Evolutionary conservation across 345 rosid genomes (phyloP).

Genomic region (Bruguiera sexangula): DNA sequence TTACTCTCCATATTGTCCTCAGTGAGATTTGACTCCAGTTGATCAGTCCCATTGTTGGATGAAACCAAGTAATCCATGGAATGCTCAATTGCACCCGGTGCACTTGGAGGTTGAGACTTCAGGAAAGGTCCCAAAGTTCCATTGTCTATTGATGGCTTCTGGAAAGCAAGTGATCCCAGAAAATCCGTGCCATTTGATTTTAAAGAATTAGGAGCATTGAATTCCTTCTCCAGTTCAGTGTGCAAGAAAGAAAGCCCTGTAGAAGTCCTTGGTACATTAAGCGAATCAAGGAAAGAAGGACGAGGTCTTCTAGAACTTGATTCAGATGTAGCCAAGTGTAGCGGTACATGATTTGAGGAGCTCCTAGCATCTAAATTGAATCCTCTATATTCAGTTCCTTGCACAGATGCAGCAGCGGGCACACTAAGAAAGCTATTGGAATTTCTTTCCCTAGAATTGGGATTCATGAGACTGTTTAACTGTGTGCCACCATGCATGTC

Average conservation of each 20-base stretch:
- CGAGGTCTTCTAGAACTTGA: slow-evolving; percentile 58
- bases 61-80: slow-evolving; percentile 30
- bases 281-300: slow-evolving; percentile 89
- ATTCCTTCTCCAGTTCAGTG: slow-evolving; percentile 31
- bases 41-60: slow-evolving; percentile 35
- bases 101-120: slow-evolving; percentile 24
- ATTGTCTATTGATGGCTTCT: slow-evolving; percentile 31
- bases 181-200: slow-evolving; percentile 24
- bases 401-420: slow-evolving; percentile 29
- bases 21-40: slow-evolving; percentile 22
- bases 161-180: slow-evolving; percentile 32
- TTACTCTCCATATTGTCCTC: slow-evolving; percentile 31
- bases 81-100: slow-evolving; percentile 32
- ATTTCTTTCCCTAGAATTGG: slow-evolving; percentile 38
- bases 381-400: slow-evolving; percentile 44
- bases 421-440: slow-evolving; percentile 36
- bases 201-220: slow-evolving; percentile 31
- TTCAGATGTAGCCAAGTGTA: slow-evolving; percentile 43
- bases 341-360: slow-evolving; percentile 35
- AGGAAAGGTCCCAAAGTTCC: slow-evolving; percentile 36
- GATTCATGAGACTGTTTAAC: slow-evolving; percentile 22
- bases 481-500: slow-evolving; percentile 27
- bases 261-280: slow-evolving; percentile 55
- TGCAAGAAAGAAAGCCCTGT: slow-evolving; percentile 42
- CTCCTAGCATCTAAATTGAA: slow-evolving; percentile 39